A percentile compares a stretch with the other conserved stretches of the same genome.
Conservation (phyloP, 140 eudicot genomes). For the Senecio squalidus region DNA sequence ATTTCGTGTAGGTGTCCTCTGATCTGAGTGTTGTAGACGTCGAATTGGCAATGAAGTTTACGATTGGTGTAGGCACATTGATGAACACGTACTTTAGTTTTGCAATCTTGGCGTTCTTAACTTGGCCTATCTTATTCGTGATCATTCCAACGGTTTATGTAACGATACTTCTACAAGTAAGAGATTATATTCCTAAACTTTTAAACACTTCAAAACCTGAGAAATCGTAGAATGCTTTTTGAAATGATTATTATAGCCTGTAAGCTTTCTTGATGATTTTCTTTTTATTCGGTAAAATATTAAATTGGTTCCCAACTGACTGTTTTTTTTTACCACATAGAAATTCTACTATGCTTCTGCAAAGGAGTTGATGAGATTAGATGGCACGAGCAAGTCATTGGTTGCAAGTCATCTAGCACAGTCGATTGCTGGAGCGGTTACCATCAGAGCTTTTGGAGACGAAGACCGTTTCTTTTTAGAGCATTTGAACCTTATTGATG, state of each 20-base stretch:
- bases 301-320: too few species aligned
- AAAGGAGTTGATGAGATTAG: constrained; percentile 70
- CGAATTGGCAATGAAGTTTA: constrained; percentile 47
- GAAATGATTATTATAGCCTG: too few species aligned
- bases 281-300: constrained; percentile 38
- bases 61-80: constrained; percentile 34
- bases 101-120: constrained; percentile 42
- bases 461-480: constrained; percentile 51
- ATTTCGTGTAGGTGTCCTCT: constrained; percentile 47
- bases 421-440: constrained; percentile 56
- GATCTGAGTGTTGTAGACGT: constrained; percentile 60
- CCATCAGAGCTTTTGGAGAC: constrained; percentile 69
- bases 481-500: constrained; percentile 47
- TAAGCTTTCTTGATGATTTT: constrained; percentile 31
- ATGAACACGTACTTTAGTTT: constrained; percentile 42
- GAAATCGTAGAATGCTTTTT: too few species aligned
- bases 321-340: constrained; percentile 33
- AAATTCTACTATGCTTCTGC: constrained; percentile 60
- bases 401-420: constrained; percentile 69
- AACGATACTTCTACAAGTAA: constrained; percentile 51
- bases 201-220: neutral
- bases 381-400: constrained; percentile 69
- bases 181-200: constrained; percentile 4
- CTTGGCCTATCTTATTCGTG: constrained; percentile 52
- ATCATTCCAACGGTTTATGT: constrained; percentile 49